Percentiles rank a stretch among this genome's conserved stretches.
Conservation (phyloP, 2,329 filamentous ascomycete species). For the Fusarium sulawesiense region DNA sequence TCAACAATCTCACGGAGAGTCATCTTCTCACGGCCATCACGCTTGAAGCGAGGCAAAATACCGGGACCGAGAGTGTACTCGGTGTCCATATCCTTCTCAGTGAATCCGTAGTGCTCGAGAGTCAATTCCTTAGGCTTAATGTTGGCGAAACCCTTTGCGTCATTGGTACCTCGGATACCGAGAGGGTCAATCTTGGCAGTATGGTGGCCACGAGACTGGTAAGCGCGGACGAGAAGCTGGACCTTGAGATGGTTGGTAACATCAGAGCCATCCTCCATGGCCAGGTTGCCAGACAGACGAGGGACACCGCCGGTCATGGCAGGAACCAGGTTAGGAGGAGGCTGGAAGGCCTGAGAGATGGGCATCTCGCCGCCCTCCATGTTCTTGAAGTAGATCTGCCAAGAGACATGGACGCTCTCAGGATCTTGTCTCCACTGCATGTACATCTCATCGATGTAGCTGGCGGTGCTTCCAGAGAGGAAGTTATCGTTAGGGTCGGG, state of each 20-base stretch:
- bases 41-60: slow-evolving; percentile 94
- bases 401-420: slow-evolving; percentile 93
- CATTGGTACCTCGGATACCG: slow-evolving; percentile 77
- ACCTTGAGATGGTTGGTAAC: slow-evolving; percentile 98
- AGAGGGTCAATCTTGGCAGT: slow-evolving; percentile 98
- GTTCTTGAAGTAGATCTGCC: slow-evolving; percentile 99
- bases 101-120: slow-evolving; percentile 94
- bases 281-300: slow-evolving; percentile 75
- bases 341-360: slow-evolving; percentile 95
- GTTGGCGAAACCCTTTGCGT: slow-evolving; percentile 81
- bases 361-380: slow-evolving; percentile 99
- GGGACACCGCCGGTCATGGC: slow-evolving; percentile 82
- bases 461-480: slow-evolving; percentile 94
- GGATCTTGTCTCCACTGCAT: slow-evolving; percentile 96
- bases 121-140: slow-evolving; percentile 91
- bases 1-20: slow-evolving; percentile 92
- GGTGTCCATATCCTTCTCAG: slow-evolving; percentile 90
- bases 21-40: slow-evolving; percentile 92
- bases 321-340: slow-evolving; percentile 91
- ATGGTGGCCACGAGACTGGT: slow-evolving; percentile 97
- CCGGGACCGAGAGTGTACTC: slow-evolving; percentile 94
- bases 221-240: slow-evolving; percentile 94
- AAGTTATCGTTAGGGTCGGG: slow-evolving; percentile 94
- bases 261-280: slow-evolving; percentile 78
- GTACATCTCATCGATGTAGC: slow-evolving; percentile 99